Conservation (phyloP, 228 moss, liverwort and hornwort species). For the Sphagnum fallax region DNA sequence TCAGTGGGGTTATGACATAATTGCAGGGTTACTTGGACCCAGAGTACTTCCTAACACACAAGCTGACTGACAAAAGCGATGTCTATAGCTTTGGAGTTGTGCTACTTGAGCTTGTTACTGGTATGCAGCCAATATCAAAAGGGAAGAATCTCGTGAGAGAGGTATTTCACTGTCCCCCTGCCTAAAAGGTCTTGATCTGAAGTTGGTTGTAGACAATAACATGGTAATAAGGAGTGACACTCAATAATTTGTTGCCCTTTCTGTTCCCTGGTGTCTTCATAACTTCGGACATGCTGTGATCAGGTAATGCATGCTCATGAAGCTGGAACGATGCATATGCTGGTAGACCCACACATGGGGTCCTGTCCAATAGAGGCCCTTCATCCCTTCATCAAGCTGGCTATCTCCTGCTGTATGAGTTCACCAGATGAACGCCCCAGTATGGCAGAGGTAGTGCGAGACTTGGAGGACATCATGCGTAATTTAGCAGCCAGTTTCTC, state of each 20-base stretch:
- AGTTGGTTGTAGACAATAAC: no score
- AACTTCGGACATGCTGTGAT: no score
- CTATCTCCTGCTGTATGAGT: slow-evolving; percentile 38
- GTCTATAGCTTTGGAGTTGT: slow-evolving; percentile 94
- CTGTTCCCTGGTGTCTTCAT: no score
- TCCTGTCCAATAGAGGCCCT: slow-evolving; percentile 35
- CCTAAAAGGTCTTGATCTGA: no score
- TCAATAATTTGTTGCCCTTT: no score
- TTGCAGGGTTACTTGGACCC: slow-evolving; percentile 78
- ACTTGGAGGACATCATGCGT: slow-evolving; percentile 62
- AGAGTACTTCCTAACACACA: slow-evolving; percentile 85
- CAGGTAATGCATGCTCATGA: slow-evolving; percentile 19
- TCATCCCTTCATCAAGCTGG: slow-evolving; percentile 35
- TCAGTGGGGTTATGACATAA: background rate
- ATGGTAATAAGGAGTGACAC: no score
- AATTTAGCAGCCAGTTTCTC: slow-evolving; percentile 13
- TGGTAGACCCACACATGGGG: slow-evolving; percentile 45
- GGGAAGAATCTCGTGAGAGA: slow-evolving; percentile 78
- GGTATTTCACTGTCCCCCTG: slow-evolving; percentile 14
- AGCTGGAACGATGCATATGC: slow-evolving; percentile 17
- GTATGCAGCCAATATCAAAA: slow-evolving; percentile 59
- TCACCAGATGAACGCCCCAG: slow-evolving; percentile 46
- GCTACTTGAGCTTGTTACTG: slow-evolving; percentile 69
- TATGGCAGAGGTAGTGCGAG: slow-evolving; percentile 69
- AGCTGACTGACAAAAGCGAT: slow-evolving; percentile 81